phyloP scores from a whole-genome alignment of 139 green algal species.

The Picochlorum sp. region DNA sequence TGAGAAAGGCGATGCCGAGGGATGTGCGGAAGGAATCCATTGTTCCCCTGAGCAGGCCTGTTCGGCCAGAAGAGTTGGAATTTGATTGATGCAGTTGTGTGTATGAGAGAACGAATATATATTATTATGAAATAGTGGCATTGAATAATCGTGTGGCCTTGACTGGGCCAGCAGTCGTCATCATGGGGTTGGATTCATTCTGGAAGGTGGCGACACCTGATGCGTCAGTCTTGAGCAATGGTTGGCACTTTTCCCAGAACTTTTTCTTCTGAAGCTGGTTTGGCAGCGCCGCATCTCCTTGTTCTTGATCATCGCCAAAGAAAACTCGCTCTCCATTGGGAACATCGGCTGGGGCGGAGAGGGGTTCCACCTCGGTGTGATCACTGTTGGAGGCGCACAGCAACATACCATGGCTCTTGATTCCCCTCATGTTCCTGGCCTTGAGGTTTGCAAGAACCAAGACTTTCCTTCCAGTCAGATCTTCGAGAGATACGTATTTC shows the following conservation, averaged over 20 bases:
- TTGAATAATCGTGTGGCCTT: conserved; percentile 29
- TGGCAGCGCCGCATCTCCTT: conserved; percentile 24
- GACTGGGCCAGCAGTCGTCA: conserved; percentile 51
- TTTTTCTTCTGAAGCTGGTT: conserved; percentile 82
- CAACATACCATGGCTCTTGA: conserved; percentile 81
- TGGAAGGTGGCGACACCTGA: conserved; percentile 38
- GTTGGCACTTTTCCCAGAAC: conserved; percentile 64
- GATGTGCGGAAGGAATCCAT: conserved; percentile 72
- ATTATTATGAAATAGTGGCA: conserved; percentile 50
- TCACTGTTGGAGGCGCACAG: conserved; percentile 79
- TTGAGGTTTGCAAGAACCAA: conserved; percentile 91
- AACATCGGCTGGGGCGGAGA: conserved; percentile 64
- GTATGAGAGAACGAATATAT: not conserved
- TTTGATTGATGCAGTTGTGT: conserved; percentile 44
- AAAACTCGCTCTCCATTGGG: conserved; percentile 62
- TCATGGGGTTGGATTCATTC: conserved; percentile 39
- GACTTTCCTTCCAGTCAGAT: conserved; percentile 68
- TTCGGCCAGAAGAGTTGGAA: conserved; percentile 79
- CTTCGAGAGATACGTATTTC: conserved; percentile 81
- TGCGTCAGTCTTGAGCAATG: conserved; percentile 45
- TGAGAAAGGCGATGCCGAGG: conserved; percentile 87
- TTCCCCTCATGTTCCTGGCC: conserved; percentile 86
- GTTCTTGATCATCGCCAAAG: conserved; percentile 35
- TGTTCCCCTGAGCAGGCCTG: conserved; percentile 53
- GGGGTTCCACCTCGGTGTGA: conserved; percentile 69